These are phyloP conservation scores for Termitomyces sp. DNA, from an alignment of 768 basidiomycete genomes.

Conservation along the genomic window DNA sequence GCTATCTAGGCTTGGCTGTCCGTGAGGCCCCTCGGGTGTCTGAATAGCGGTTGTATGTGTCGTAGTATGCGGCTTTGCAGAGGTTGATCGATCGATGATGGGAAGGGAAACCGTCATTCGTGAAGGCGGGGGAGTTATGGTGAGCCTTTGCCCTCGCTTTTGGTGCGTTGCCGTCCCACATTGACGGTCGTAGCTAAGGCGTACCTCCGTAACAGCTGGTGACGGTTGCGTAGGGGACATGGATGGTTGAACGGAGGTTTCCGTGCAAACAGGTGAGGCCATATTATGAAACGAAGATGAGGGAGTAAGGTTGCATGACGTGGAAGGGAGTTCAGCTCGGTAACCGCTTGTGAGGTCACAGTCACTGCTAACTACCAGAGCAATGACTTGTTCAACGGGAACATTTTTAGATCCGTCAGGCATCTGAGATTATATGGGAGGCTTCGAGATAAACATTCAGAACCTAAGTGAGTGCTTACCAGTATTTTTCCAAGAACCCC, in stretches of 20 bases:
- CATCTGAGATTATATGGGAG: conserved; percentile 30
- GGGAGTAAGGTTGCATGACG: conserved; percentile 20
- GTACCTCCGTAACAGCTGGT: conserved; percentile 21
- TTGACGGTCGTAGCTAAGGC: conserved; percentile 14
- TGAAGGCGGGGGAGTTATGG: conserved; percentile 16
- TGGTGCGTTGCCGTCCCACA: conserved; percentile 11
- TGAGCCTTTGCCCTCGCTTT: conserved; percentile 4
- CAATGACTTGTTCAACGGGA: conserved; percentile 46
- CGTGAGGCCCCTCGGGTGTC: background rate
- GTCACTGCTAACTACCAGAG: conserved; percentile 55
- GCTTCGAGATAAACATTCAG: background rate
- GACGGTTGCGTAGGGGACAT: conserved; percentile 21
- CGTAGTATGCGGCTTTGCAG: conserved; percentile 1
- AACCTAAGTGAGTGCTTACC: conserved; percentile 33
- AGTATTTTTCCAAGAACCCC: conserved; percentile 84
- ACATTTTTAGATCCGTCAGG: conserved; percentile 59
- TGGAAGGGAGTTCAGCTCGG: background rate
- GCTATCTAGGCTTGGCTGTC: background rate
- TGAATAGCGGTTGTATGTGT: background rate
- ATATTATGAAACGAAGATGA: conserved; percentile 17
- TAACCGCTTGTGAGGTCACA: conserved; percentile 20
- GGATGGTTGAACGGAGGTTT: conserved; percentile 18
- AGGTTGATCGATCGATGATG: background rate
- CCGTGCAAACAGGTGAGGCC: conserved; percentile 15
- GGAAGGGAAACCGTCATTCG: conserved; percentile 5